These are phyloP conservation scores for Sarocladium kiliense DNA, from an alignment of 2,329 filamentous ascomycete genomes.

Conservation along the genomic window DNA sequence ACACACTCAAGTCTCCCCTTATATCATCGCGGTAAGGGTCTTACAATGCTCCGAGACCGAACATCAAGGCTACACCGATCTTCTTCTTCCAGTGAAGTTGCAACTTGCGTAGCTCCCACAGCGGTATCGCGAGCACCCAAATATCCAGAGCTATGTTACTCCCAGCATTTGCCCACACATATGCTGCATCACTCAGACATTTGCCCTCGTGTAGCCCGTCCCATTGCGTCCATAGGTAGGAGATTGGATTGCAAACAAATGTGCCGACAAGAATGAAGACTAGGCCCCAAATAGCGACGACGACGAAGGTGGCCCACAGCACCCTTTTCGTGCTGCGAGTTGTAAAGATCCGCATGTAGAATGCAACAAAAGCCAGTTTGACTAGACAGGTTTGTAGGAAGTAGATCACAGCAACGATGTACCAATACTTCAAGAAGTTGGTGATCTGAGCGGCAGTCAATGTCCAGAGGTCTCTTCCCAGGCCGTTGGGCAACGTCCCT, in stretches of 20 bases:
- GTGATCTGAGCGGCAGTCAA: constrained; percentile 33
- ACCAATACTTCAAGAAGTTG: constrained; percentile 32
- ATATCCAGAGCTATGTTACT: constrained; percentile 44
- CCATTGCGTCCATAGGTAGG: constrained; percentile 46
- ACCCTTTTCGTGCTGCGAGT: constrained; percentile 25
- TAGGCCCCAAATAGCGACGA: constrained; percentile 29
- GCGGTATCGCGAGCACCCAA: constrained; percentile 41
- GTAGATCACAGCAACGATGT: constrained; percentile 33
- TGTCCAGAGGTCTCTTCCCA: constrained; percentile 43
- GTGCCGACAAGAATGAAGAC: constrained; percentile 33
- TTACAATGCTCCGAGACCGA: constrained; percentile 35
- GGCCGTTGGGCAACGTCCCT: constrained; percentile 26
- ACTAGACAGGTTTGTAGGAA: constrained; percentile 35
- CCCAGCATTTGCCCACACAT: constrained; percentile 42
- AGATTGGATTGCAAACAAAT: constrained; percentile 43
- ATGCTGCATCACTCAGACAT: constrained; percentile 39
- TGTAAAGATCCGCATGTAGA: constrained; percentile 48
- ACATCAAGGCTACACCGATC: constrained; percentile 37
- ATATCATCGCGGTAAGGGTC: constrained; percentile 7
- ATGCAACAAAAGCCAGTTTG: constrained; percentile 43
- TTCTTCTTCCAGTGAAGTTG: constrained; percentile 39
- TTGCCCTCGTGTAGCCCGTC: constrained; percentile 36
- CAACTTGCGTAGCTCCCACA: constrained; percentile 32
- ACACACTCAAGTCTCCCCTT: no score
- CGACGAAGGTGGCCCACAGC: constrained; percentile 31